Base-by-base conservation (phyloP, 2,329 filamentous ascomycete genomes). In the Penicillium aurantiogriseum region DNA sequence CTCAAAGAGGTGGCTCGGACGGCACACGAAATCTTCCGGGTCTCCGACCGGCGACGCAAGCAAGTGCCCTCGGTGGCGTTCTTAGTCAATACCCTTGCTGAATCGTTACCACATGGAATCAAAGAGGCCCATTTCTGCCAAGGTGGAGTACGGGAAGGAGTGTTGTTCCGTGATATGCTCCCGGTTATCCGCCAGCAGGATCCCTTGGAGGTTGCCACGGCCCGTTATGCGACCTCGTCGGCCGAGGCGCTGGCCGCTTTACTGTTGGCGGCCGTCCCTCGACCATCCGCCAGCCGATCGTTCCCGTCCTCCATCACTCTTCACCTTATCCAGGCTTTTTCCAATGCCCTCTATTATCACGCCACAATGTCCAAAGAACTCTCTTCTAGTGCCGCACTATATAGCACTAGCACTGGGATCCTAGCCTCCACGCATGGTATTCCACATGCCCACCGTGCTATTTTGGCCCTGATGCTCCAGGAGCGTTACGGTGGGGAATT, bases 11-110 rank as follows among this genome's bases (percentile, higher is more conserved):
- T 68, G 25, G 67, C 67, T n/a, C 60, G 65, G 19, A 68, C 62
- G 4, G 67, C 67, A 1, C 51, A 74, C 44, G 62, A 68, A 33
- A 77, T 78, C 29, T 91, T 89, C 67, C 88, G 91, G 27, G 85
- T 96, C 67, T 95, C 91, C 0, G 88, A 88, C 62, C 83, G 92
- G 1, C 83, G 92, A 39, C 87, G 90, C 9, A 80, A 81, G 11
- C 92, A 96, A 71, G 92, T 96, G 27, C 89, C 90, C 1, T 91
- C 92, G 45, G 91, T 96, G 35, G 85, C 86, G 0, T 86, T 90
- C 27, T 85, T 96, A 4, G 84, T 96, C 17, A 85, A 88, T 23
- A 87, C 88, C 8, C 81, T 96, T 19, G 80, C 88, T 17, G 77
- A 83, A 40, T 84, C 86, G 0, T 80, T 95, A 1, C 89, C 89